These are phyloP conservation scores for Brassica rapa DNA, from an alignment of 345 rosid species.

Conservation along the genomic window DNA sequence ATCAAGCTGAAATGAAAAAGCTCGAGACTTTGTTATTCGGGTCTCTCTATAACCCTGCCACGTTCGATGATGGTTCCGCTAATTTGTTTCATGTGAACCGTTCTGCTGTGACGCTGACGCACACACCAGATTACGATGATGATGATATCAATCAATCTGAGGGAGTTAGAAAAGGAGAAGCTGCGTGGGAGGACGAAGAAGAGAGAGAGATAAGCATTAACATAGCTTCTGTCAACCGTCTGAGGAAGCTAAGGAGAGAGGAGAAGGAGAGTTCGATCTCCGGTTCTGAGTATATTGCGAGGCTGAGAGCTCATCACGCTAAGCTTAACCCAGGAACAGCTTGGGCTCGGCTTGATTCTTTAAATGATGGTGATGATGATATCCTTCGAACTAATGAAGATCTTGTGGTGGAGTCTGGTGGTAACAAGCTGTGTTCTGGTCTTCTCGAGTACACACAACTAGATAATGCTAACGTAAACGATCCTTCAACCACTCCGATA, in stretches of 20 bases:
- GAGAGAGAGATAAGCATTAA: conserved; percentile 57
- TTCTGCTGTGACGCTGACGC: conserved; percentile 37
- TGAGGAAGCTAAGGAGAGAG: conserved; percentile 86
- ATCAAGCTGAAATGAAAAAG: conserved; percentile 67
- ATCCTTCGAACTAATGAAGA: conserved; percentile 74
- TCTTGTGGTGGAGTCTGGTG: conserved; percentile 64
- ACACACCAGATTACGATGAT: conserved; percentile 40
- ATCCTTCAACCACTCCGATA: conserved; percentile 68
- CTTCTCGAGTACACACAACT: conserved; percentile 79
- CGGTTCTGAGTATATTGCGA: conserved; percentile 69
- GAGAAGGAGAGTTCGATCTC: conserved; percentile 71
- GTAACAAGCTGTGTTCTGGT: conserved; percentile 63
- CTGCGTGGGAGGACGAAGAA: conserved; percentile 94
- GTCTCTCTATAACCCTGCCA: conserved; percentile 69
- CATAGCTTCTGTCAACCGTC: conserved; percentile 65
- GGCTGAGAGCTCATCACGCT: conserved; percentile 83
- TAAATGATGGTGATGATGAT: conserved; percentile 50
- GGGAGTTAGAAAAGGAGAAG: conserved; percentile 42
- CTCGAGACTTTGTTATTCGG: conserved; percentile 77
- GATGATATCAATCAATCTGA: background rate
- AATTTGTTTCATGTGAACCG: conserved; percentile 58
- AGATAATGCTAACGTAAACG: conserved; percentile 81
- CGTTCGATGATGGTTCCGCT: conserved; percentile 55
- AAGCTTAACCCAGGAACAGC: conserved; percentile 87
- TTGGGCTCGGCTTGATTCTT: conserved; percentile 66